A percentile compares a stretch with the other conserved stretches of the same genome.
These are phyloP conservation scores for Guillardia theta DNA, from an alignment of 78 protist genomes.

Conservation along the genomic window DNA sequence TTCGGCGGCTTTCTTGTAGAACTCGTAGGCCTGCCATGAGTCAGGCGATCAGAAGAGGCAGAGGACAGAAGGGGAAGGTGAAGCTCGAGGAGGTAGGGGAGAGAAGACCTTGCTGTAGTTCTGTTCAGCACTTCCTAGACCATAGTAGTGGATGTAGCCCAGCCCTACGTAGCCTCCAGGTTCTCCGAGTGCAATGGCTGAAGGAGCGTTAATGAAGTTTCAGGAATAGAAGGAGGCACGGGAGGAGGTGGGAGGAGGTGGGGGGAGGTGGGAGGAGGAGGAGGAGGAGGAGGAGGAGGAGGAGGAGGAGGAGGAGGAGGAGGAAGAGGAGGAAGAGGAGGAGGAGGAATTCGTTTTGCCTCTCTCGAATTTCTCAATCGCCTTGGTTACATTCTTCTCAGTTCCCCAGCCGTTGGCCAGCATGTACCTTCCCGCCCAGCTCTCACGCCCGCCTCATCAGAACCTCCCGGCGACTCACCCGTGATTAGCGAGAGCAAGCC, in stretches of 20 bases:
- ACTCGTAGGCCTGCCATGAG: background rate
- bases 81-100: too few relatives aligned
- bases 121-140: background rate
- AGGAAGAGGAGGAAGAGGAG: background rate
- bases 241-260: background rate
- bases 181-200: background rate
- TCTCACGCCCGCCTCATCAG: too few relatives aligned
- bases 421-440: too few relatives aligned
- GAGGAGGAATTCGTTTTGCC: background rate
- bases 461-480: too few relatives aligned
- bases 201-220: background rate
- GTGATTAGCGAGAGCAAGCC: background rate
- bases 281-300: too few relatives aligned
- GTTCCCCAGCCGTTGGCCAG: conserved; percentile 1
- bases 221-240: background rate
- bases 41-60: too few relatives aligned
- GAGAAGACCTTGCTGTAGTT: too few relatives aligned
- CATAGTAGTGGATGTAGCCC: background rate
- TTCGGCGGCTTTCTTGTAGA: background rate
- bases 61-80: too few relatives aligned
- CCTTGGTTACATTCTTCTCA: background rate
- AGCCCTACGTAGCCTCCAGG: background rate
- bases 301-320: too few relatives aligned
- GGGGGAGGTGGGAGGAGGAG: background rate
- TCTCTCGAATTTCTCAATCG: background rate